Conservation (phyloP, 805 yeast species). For the Sungouiella thailandica region DNA sequence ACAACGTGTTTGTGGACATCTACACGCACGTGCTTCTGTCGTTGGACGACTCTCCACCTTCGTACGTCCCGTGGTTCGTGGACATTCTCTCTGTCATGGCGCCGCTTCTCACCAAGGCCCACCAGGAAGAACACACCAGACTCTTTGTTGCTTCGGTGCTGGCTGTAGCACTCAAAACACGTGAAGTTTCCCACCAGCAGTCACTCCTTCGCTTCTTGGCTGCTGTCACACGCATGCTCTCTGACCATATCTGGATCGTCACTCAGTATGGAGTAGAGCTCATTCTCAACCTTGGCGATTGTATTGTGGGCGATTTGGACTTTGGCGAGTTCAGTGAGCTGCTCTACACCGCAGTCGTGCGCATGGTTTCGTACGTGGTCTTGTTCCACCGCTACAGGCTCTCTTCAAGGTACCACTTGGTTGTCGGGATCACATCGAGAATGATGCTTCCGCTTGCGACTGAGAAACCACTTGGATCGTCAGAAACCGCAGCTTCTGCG, state of each 20-base stretch:
- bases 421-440: conserved; percentile 45
- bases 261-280: conserved; percentile 65
- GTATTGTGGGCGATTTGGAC: conserved; percentile 7
- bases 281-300: conserved; percentile 37
- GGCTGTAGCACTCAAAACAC: conserved; percentile 14
- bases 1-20: conserved; percentile 6
- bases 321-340: conserved; percentile 1
- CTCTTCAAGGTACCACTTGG: conserved; percentile 66
- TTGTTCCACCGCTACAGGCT: conserved; percentile 67
- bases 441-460: conserved; percentile 45
- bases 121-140: conserved; percentile 4
- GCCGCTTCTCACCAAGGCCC: conserved; percentile 10
- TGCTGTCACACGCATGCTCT: conserved; percentile 37
- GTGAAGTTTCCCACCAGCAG: conserved; percentile 5
- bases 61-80: conserved; percentile 10
- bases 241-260: conserved; percentile 52
- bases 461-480: conserved; percentile 4
- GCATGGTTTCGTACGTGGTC: conserved; percentile 54
- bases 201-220: conserved; percentile 10
- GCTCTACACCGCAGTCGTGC: conserved; percentile 37
- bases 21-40: conserved; percentile 16
- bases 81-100: conserved; percentile 18
- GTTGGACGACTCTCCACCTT: conserved; percentile 9
- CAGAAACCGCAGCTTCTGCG: conserved; percentile 31
- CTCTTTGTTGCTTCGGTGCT: conserved; percentile 25